Conservation (phyloP, 768 basidiomycete genomes). For the Porpolomopsis calyptriformis region DNA sequence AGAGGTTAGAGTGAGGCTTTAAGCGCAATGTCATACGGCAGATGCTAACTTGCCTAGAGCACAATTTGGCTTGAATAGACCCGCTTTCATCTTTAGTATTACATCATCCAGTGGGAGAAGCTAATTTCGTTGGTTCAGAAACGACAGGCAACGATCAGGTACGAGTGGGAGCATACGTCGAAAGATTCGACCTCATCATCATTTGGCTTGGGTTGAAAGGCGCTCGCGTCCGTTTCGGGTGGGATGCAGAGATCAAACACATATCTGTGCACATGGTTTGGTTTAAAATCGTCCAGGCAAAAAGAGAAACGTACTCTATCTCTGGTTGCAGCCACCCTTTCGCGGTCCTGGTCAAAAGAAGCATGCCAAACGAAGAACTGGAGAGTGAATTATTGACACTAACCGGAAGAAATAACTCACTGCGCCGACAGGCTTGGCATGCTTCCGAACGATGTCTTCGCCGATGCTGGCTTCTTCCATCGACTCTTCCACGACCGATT, state of each 20-base stretch:
- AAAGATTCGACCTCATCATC: constrained; percentile 96
- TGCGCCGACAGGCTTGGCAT: constrained; percentile 53
- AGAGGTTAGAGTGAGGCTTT: background rate
- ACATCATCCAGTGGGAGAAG: constrained; percentile 56
- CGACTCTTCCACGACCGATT: constrained; percentile 80
- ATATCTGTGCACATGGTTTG: constrained; percentile 39
- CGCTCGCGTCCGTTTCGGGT: constrained; percentile 29
- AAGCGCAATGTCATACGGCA: background rate
- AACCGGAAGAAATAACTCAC: constrained; percentile 78
- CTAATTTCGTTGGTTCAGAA: constrained; percentile 25
- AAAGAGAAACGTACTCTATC: constrained; percentile 48
- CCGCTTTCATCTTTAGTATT: constrained; percentile 48
- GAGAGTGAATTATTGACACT: constrained; percentile 3
- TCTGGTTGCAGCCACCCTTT: constrained; percentile 82
- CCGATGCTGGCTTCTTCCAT: constrained; percentile 86
- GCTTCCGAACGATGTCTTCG: constrained; percentile 47
- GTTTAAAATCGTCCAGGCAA: background rate
- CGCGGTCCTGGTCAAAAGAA: constrained; percentile 30
- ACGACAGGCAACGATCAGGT: background rate
- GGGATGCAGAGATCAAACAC: constrained; percentile 77
- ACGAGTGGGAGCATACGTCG: constrained; percentile 40
- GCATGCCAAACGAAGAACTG: background rate
- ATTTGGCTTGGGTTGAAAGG: constrained; percentile 57
- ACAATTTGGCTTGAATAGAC: constrained; percentile 89
- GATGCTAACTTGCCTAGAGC: constrained; percentile 50